Evolutionary conservation across 1,139 yeast species (phyloP), one percentile per base, ranked within the genome.

Genomic region (Torulaspora globosa): DNA sequence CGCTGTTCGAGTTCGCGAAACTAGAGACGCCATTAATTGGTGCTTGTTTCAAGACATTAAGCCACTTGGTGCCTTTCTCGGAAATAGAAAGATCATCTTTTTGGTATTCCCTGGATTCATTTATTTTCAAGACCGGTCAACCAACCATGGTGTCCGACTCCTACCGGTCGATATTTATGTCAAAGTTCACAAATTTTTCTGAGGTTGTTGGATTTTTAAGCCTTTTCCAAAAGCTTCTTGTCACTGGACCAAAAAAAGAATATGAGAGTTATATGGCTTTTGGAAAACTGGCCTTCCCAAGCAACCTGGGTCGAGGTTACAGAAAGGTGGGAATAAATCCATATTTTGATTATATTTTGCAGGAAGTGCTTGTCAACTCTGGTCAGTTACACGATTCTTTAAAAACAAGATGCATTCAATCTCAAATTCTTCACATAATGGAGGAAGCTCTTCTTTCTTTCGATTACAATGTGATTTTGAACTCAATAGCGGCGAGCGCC

Each of bases 291-390:
- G 73, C 81, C 11, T 85, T 74, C 56, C 95, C 96, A 1, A 62
- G 71, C 7, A 79, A 76, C 46, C 65, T 88, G 24, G 96, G 96
- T 0, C 65, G 64, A 12, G 71, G 73, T 1, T 78, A 81, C 54
- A 73, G 95, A 57, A 77, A 74, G 40, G 67, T 73, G 12, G 96
- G 96, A 2, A 67, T 88, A 9, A 80, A 90, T 80, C 90, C 95
- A 3, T 90, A 89, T 57, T 68, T 86, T 44, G 94, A 87, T 49
- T 88, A 78, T 56, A 62, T 88, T 21, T 63, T 85, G 33, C 67
- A 74, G n/a, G 85, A 84, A 36, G 78, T 88, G 0, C 78, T 90
- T 54, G 76, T 74, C 14, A 74, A 70, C 2, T 66, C 77, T 0
- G 39, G 44, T 11, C 52, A 53, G 27, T 39, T 60, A 10, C 35